Conservation (phyloP, 805 yeast genomes). For the Candida endomychidarum region DNA sequence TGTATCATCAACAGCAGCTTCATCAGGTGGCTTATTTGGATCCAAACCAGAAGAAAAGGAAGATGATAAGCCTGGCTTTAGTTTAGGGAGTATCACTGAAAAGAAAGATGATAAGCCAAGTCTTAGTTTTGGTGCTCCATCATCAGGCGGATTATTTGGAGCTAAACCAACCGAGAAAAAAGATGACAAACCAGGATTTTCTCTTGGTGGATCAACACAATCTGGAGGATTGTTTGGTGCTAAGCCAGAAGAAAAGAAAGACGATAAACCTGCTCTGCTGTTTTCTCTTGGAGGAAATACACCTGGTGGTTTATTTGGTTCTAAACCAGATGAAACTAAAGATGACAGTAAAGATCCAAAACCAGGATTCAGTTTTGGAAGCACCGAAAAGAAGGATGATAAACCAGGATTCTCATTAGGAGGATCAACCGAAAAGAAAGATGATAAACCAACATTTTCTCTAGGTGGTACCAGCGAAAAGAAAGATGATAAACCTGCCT, state of each 20-base stretch:
- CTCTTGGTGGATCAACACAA: constrained; percentile 7
- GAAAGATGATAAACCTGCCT: constrained; percentile 11
- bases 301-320: constrained; percentile 24
- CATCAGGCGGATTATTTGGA: constrained; percentile 9
- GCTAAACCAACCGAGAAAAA: constrained; percentile 20
- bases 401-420: constrained; percentile 14
- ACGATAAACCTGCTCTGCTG: constrained; percentile 16
- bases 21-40: constrained; percentile 19
- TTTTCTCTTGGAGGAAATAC: constrained; percentile 12
- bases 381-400: constrained; percentile 10
- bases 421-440: constrained; percentile 12
- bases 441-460: constrained; percentile 17
- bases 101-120: constrained; percentile 19
- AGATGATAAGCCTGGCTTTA: constrained; percentile 18
- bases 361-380: constrained; percentile 16
- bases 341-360: constrained; percentile 18
- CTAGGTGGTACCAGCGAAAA: constrained; percentile 5
- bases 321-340: constrained; percentile 24
- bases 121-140: constrained; percentile 10
- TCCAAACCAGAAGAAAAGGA: constrained; percentile 21
- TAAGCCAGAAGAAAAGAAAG: constrained; percentile 17
- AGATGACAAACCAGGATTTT: constrained; percentile 14
- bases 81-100: constrained; percentile 14
- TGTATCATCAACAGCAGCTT: constrained; percentile 6
- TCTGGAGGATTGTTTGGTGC: constrained; percentile 18